Evolutionary conservation across 306 rosid species (phyloP), one percentile per base, ranked within the genome.

Genomic region (Medicago ruthenica): DNA sequence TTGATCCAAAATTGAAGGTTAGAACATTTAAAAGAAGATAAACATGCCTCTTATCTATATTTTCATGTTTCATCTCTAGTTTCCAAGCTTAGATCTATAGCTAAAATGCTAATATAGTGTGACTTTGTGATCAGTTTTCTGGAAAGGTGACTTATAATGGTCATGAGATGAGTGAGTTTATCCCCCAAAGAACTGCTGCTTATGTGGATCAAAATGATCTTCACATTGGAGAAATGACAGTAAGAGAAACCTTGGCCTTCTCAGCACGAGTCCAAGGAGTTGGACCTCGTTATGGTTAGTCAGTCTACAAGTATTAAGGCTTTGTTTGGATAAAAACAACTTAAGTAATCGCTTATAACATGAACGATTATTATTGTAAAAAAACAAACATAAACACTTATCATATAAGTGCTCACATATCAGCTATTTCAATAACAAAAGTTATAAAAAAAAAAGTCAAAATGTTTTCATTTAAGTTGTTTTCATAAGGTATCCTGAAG

Each of bases 241-340:
- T 92, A 1, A 82, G 97, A 82, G 96, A 92, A 86, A 92, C 97
- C 42, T 72, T 92, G 83, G 88, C 86, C 37, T 91, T 91, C 87
- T 91, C 97, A 4, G 97, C 97, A 65, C 89, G 90, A 82, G 87
- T 91, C 57, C 97, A 92, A 88, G 97, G 97, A 55, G 90, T 92
- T 40, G 96, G 93, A 36, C 21, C 79, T 10, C 86, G 86, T 62
- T 88, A 88, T 82, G 96, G 96, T 87, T 39, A 70, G 96, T 27
- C 27, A 24, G 27, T 24, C 27, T 24, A 24, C 27, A 24, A 27
- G n/a, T 20, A 57, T 21, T 21, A 20, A 21, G 36, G 34, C 7
- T 11, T 21, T 57, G 63, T 57, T 20, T 57, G 36, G 36, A 21
- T 57, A 11, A 21, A 57, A 57, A 57, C 31, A 10, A 12, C 36